Conservation (phyloP, 2,329 filamentous ascomycete species). For the Ploettnerulaceae sp. region DNA sequence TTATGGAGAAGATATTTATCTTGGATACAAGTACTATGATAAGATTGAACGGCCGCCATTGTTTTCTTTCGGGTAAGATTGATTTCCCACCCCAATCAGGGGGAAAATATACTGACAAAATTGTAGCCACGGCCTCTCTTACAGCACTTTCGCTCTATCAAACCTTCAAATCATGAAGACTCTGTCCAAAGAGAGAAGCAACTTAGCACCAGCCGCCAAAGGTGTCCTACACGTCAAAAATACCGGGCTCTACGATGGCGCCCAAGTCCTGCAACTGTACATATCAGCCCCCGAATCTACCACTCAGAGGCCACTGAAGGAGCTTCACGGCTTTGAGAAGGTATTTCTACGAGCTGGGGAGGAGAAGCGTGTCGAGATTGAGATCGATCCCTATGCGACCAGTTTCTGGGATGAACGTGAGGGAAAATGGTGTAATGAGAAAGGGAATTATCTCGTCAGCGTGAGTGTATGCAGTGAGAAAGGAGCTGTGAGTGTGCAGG, state of each 20-base stretch:
- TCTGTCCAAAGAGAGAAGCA: conserved; percentile 39
- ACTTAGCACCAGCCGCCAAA: background rate
- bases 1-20: conserved; percentile 60
- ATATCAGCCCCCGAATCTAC: conserved; percentile 19
- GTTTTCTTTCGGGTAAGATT: conserved; percentile 33
- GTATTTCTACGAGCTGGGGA: conserved; percentile 37
- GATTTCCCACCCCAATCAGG: too few species aligned
- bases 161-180: background rate
- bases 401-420: conserved; percentile 40
- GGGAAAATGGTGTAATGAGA: conserved; percentile 29
- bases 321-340: conserved; percentile 43
- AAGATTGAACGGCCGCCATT: conserved; percentile 47
- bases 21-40: conserved; percentile 61
- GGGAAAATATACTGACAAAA: too few species aligned
- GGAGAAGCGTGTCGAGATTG: conserved; percentile 31
- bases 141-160: conserved; percentile 47
- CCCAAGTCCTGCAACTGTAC: conserved; percentile 34
- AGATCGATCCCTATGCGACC: conserved; percentile 35
- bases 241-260: conserved; percentile 26
- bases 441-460: conserved; percentile 4
- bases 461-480: conserved; percentile 2
- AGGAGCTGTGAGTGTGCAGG: conserved; percentile 3
- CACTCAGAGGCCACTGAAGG: conserved; percentile 37
- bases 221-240: conserved; percentile 25
- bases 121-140: conserved; percentile 74